phyloP scores from a whole-genome alignment of 1,284 basidiomycete species.

The Puccinia horiana region DNA sequence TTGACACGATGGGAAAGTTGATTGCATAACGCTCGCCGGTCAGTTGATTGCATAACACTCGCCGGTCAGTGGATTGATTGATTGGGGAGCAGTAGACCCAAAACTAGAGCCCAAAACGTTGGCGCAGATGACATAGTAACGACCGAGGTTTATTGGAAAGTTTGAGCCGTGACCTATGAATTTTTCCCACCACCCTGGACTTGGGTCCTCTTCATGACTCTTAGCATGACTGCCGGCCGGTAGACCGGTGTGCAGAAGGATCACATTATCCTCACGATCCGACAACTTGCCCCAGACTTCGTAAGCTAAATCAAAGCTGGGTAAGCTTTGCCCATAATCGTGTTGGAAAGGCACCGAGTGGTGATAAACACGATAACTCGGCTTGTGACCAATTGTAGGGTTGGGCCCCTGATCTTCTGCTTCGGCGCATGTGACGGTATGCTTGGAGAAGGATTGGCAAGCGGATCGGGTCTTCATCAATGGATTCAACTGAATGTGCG shows the following conservation, averaged over 20 bases:
- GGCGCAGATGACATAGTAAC: conserved; percentile 91
- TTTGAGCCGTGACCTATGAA: conserved; percentile 89
- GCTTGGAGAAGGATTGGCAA: no score
- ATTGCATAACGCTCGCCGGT: conserved; percentile 84
- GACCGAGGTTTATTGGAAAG: conserved; percentile 81
- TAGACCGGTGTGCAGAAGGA: conserved; percentile 92
- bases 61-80: conserved; percentile 68
- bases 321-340: conserved; percentile 72
- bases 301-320: conserved; percentile 84
- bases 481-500: no score
- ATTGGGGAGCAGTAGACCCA: conserved; percentile 90
- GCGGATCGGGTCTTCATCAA: no score
- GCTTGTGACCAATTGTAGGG: no score
- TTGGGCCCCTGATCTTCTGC: no score
- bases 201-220: conserved; percentile 73
- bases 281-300: conserved; percentile 95
- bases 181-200: conserved; percentile 96
- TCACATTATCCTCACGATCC: conserved; percentile 76
- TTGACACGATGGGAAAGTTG: conserved; percentile 82
- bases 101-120: conserved; percentile 98
- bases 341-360: conserved; percentile 67
- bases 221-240: conserved; percentile 95
- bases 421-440: no score
- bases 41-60: no score
- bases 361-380: conserved; percentile 59